Conservation (phyloP, 106 monocot genomes). For the Agapanthus africanus region DNA sequence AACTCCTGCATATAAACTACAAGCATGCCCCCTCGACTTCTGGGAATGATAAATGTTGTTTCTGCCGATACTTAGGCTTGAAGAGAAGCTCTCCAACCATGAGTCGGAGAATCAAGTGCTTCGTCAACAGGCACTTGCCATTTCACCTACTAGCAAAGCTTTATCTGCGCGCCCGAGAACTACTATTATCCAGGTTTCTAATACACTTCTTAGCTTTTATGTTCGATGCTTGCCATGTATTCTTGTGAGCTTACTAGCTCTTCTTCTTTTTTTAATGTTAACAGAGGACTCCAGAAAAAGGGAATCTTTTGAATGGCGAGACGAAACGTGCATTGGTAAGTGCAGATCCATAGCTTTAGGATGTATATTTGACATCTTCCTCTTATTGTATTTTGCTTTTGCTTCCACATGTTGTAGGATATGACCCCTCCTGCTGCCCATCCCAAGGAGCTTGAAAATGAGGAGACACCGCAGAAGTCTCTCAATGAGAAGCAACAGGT, state of each 20-base stretch:
- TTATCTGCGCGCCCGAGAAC: constrained; percentile 53
- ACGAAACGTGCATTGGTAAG: constrained; percentile 42
- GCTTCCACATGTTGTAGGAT: constrained; percentile 33
- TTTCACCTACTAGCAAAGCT: constrained; percentile 77
- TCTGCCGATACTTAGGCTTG: constrained; percentile 40
- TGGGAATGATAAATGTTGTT: background rate
- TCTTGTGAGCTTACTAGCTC: background rate
- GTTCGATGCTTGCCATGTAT: background rate
- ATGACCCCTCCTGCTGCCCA: constrained; percentile 34
- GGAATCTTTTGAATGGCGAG: constrained; percentile 45
- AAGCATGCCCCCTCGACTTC: background rate
- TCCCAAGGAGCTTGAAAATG: constrained; percentile 61
- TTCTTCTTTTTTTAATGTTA: constrained; percentile 3
- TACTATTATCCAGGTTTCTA: constrained; percentile 54
- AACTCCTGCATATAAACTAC: background rate
- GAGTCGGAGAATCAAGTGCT: constrained; percentile 88
- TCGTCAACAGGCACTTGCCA: constrained; percentile 70
- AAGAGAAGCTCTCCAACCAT: constrained; percentile 71
- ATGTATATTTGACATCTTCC: constrained; percentile 2
- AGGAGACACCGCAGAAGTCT: constrained; percentile 92
- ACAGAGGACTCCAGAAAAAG: constrained; percentile 81
- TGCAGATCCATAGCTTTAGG: constrained; percentile 2
- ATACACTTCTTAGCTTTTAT: background rate
- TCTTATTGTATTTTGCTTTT: background rate
- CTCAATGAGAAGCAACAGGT: constrained; percentile 99